Evolutionary conservation across 169 alveolate species (phyloP), one percentile per base, ranked within the genome.

Genomic region (Ichthyophthirius multifiliis): DNA sequence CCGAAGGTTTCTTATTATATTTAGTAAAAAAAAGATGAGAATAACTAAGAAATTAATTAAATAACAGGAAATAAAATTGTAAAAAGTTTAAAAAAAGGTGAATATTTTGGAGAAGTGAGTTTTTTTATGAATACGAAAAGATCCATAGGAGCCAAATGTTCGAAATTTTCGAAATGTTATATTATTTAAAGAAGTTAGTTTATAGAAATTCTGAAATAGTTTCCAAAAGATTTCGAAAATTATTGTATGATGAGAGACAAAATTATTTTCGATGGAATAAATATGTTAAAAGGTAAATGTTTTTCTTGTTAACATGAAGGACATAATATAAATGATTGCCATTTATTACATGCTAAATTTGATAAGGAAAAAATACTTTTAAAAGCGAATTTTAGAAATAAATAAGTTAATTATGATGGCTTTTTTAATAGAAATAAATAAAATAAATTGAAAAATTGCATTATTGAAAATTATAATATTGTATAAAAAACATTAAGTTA

Each of bases 31-130:
- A n/a, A n/a, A 6, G 71, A 16, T 15, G 71, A 55, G 0, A 39
- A 55, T 20, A 39, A 55, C 15, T 27, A 55, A 27, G 71, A n/a
- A 55, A 5, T 18, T 4, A 1, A n/a, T n/a, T n/a, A n/a, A n/a
- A n/a, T n/a, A n/a, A n/a, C n/a, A n/a, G n/a, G n/a, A n/a, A n/a
- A n/a, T n/a, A n/a, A n/a, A 55, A 23, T 55, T 10, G 23, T 55
- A 27, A 55, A 55, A 27, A 55, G 43, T 55, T 55, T 55, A 55
- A 39, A 55, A 55, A 55, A 16, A 55, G 15, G 31, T 55, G 0
- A 55, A 20, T 55, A 55, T 27, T 55, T 55, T 55, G 71, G 71
- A 55, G 71, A 55, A 55, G 31, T 55, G 31, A 15, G 71, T 23
- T 27, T 55, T 55, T 55, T 27, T 23, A 55, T 39, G 31, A 55